phyloP scores from a whole-genome alignment of 73 alveolate species.

The Loxodes magnus region DNA sequence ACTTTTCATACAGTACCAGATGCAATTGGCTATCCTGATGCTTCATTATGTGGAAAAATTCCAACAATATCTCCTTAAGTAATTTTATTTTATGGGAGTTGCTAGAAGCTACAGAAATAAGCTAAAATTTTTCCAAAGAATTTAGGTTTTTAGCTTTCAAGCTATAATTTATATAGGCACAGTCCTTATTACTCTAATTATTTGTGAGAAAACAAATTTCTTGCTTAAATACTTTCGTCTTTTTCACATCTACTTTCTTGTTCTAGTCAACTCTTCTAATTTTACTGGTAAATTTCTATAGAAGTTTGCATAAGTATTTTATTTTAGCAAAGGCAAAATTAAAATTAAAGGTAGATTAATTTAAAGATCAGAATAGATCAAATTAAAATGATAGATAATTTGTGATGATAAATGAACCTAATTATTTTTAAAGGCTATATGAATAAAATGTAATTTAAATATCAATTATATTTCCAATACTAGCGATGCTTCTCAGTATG shows the following conservation, averaged over 20 bases:
- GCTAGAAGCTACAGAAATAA: conserved; percentile 40
- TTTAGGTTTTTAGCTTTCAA: conserved; percentile 45
- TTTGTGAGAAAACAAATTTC: conserved; percentile 42
- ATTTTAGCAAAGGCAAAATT: too few species aligned
- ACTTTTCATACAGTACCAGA: conserved; percentile 69
- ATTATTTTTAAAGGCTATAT: too few species aligned
- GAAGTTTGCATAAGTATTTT: too few species aligned
- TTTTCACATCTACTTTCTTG: conserved; percentile 50
- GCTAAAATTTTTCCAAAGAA: conserved; percentile 62
- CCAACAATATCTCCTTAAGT: conserved; percentile 87
- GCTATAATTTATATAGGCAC: conserved; percentile 49
- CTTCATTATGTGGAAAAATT: conserved; percentile 39
- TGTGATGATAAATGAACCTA: too few species aligned
- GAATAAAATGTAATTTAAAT: too few species aligned
- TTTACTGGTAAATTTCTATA: too few species aligned
- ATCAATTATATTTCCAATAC: too few species aligned
- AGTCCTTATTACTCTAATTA: conserved; percentile 67
- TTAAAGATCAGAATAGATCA: too few species aligned
- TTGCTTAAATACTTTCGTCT: conserved; percentile 27
- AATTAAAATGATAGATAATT: too few species aligned
- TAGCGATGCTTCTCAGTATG: too few species aligned
- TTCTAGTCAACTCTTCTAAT: too few species aligned
- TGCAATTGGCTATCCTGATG: conserved; percentile 43
- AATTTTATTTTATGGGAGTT: conserved; percentile 45
- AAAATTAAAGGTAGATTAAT: too few species aligned